Evolutionary conservation across 2,329 filamentous ascomycete genomes (phyloP).

Genomic region (Emmonsia crescens): DNA sequence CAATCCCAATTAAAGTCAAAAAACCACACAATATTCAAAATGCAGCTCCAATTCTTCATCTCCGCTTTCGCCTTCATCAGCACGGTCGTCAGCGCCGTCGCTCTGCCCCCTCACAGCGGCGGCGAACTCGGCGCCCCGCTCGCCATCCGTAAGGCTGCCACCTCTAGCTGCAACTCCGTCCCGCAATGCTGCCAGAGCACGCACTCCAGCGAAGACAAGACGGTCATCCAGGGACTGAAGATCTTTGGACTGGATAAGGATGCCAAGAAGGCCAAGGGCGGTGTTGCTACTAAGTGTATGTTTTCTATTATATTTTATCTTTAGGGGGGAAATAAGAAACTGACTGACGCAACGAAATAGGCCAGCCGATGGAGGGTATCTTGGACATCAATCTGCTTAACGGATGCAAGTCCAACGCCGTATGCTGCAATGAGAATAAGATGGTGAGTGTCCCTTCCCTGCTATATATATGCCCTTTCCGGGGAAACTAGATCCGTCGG

Average conservation of each 20-base stretch:
- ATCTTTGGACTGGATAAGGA: neutral
- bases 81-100: neutral
- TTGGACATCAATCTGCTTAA: slow-evolving; percentile 1
- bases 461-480: neutral
- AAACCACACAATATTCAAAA: neutral
- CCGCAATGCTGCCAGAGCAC: slow-evolving; percentile 3
- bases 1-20: neutral
- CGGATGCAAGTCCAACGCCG: neutral
- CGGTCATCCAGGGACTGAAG: neutral
- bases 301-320: neutral
- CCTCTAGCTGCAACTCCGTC: neutral
- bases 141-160: neutral
- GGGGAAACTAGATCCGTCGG: neutral
- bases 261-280: neutral
- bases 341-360: neutral
- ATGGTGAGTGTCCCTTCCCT: neutral
- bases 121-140: neutral
- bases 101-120: neutral
- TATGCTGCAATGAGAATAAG: slow-evolving; percentile 4
- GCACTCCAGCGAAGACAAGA: neutral
- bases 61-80: neutral
- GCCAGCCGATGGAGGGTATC: neutral
- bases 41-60: slow-evolving; percentile 5
- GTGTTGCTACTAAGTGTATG: slow-evolving; percentile 1
- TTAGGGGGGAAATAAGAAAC: neutral